These are phyloP conservation scores for Rhizomucor miehei DNA, from an alignment of 371 early-diverging fungal genomes.

Conservation along the genomic window DNA sequence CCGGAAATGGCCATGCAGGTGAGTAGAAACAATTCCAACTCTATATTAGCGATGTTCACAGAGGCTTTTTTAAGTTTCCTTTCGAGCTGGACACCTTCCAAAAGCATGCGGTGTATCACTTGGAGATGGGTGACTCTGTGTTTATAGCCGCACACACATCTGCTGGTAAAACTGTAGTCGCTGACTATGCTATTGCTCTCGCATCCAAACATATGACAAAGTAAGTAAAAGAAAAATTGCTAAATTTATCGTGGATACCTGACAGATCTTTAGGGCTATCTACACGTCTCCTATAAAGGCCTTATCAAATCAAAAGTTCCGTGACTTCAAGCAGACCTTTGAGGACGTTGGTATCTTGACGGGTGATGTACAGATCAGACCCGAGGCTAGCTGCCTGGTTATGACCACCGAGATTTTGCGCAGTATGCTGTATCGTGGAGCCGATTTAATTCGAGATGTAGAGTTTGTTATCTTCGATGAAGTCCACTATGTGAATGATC, in stretches of 20 bases:
- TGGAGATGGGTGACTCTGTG: constrained; percentile 93
- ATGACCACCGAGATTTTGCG: constrained; percentile 99
- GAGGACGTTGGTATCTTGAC: constrained; percentile 98
- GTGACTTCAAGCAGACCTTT: constrained; percentile 93
- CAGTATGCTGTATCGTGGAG: constrained; percentile 97
- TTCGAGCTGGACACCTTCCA: constrained; percentile 99
- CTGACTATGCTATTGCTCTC: constrained; percentile 98
- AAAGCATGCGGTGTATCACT: constrained; percentile 95
- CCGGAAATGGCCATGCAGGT: constrained; percentile 80
- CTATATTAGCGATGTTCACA: not conserved
- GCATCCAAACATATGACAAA: constrained; percentile 95
- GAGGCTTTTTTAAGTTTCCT: constrained; percentile 58
- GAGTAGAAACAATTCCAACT: not conserved
- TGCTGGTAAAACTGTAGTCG: constrained; percentile 99
- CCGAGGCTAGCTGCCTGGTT: constrained; percentile 94
- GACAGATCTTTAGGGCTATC: constrained; percentile 67
- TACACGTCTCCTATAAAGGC: constrained; percentile 99
- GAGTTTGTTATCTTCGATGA: constrained; percentile 99
- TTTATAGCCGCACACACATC: constrained; percentile 99
- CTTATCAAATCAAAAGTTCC: constrained; percentile 98
- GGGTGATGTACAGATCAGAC: constrained; percentile 98
- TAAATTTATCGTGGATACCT: too few relatives aligned
- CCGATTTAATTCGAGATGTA: constrained; percentile 95
- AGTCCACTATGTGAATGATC: constrained; percentile 98
- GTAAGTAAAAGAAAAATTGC: constrained; percentile 26